phyloP scores from a whole-genome alignment of 2,329 filamentous ascomycete species.

The Exophiala aquamarina region DNA sequence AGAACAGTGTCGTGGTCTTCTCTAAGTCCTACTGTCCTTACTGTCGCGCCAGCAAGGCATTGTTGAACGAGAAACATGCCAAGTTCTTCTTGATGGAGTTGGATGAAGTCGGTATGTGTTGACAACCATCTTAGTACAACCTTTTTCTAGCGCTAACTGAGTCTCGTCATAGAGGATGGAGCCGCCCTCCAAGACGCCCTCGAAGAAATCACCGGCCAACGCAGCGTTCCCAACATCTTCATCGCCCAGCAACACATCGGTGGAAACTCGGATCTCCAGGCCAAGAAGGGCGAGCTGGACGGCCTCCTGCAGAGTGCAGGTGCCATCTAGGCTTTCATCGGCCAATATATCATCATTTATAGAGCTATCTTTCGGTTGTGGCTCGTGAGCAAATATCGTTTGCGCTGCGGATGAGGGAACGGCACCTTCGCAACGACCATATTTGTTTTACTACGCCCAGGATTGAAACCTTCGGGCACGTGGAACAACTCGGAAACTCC shows the following conservation, averaged over 20 bases:
- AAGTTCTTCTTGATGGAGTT: slow-evolving; percentile 78
- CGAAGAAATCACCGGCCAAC: slow-evolving; percentile 74
- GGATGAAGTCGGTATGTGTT: slow-evolving; percentile 72
- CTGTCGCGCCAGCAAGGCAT: slow-evolving; percentile 75
- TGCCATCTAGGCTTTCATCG: slow-evolving; percentile 50
- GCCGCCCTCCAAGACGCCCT: slow-evolving; percentile 80
- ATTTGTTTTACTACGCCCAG: no score
- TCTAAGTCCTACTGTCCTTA: slow-evolving; percentile 97
- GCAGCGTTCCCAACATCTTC: slow-evolving; percentile 93
- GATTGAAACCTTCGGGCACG: no score
- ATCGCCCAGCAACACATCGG: slow-evolving; percentile 90
- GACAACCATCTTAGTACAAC: neutral
- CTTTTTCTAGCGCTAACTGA: neutral
- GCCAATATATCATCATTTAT: neutral
- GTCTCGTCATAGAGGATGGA: slow-evolving; percentile 67
- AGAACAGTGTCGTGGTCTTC: slow-evolving; percentile 91
- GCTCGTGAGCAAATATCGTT: no score
- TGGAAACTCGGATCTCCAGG: slow-evolving; percentile 87
- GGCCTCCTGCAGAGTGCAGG: slow-evolving; percentile 63
- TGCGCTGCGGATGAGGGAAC: no score
- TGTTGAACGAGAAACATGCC: slow-evolving; percentile 68
- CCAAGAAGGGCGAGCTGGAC: slow-evolving; percentile 63
- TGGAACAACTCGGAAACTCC: no score
- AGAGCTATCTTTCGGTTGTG: no score
- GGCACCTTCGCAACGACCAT: no score